A percentile compares a stretch with the other conserved stretches of the same genome.
These are phyloP conservation scores for Physcia stellaris DNA, from an alignment of 495 filamentous ascomycete species.

Conservation along the genomic window DNA sequence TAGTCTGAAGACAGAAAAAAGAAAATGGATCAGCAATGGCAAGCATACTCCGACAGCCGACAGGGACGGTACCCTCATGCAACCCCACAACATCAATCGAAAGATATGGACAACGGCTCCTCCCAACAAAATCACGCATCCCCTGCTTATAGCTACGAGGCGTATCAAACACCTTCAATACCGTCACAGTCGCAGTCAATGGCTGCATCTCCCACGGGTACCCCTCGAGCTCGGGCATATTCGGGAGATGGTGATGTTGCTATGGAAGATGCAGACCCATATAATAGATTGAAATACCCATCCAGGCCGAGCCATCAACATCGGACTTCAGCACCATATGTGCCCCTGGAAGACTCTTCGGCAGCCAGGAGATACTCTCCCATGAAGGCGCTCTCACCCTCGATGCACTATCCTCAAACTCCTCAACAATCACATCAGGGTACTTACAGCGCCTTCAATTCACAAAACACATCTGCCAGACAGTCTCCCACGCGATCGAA, in stretches of 20 bases:
- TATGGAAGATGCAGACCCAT: conserved; percentile 87
- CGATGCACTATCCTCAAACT: conserved; percentile 41
- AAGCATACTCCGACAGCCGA: conserved; percentile 32
- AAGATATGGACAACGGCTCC: conserved; percentile 7
- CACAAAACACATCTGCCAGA: conserved; percentile 22
- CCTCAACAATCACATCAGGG: conserved; percentile 39
- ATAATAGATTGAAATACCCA: conserved; percentile 66
- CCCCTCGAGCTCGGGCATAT: conserved; percentile 55
- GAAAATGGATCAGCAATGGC: conserved; percentile 39
- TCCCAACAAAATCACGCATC: conserved; percentile 34
- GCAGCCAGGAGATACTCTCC: conserved; percentile 89
- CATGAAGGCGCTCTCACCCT: conserved; percentile 67
- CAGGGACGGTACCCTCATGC: conserved; percentile 11
- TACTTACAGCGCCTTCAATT: conserved; percentile 32
- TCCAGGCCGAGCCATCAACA: conserved; percentile 54
- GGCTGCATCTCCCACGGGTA: conserved; percentile 49
- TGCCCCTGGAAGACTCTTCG: conserved; percentile 61
- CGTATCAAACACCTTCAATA: conserved; percentile 46
- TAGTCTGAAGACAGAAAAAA: background rate
- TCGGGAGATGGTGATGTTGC: conserved; percentile 65
- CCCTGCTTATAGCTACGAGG: conserved; percentile 59
- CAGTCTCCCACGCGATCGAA: conserved; percentile 19
- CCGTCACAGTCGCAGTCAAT: conserved; percentile 42
- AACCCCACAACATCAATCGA: conserved; percentile 9
- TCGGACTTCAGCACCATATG: conserved; percentile 47